phyloP scores from a whole-genome alignment of 176 grass and related monocot species.

The Cenchrus fungigraminus region DNA sequence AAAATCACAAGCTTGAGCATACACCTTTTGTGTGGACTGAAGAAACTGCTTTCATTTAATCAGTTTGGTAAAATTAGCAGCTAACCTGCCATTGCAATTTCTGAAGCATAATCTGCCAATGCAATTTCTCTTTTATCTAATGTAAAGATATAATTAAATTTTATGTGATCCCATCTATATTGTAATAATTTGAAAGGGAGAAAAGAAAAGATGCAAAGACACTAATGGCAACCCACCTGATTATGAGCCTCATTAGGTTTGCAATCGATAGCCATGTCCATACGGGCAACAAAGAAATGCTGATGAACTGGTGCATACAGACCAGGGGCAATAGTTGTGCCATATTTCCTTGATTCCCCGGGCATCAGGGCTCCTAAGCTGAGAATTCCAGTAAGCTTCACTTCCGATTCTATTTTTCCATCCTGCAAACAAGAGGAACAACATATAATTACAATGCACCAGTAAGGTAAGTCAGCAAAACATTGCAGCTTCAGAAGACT shows the following conservation, averaged over 20 bases:
- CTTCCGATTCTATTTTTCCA: slow-evolving; percentile 99
- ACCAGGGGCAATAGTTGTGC: slow-evolving; percentile 97
- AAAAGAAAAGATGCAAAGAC: neutral
- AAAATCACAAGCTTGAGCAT: neutral
- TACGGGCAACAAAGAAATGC: slow-evolving; percentile 99
- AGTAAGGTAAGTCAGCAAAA: neutral
- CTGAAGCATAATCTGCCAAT: neutral
- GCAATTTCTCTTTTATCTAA: neutral
- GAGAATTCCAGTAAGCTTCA: slow-evolving; percentile 98
- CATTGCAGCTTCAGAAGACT: slow-evolving; percentile 12
- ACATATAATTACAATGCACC: slow-evolving; percentile 21
- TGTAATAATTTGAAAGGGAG: neutral
- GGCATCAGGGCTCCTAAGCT: slow-evolving; percentile 97
- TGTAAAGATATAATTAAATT: neutral
- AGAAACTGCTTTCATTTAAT: slow-evolving; percentile 6
- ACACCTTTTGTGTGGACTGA: neutral
- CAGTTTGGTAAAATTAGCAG: neutral
- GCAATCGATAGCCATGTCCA: slow-evolving; percentile 98
- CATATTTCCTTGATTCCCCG: slow-evolving; percentile 94
- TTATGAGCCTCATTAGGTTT: slow-evolving; percentile 94
- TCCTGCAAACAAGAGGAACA: slow-evolving; percentile 57
- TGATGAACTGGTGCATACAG: slow-evolving; percentile 99
- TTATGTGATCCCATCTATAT: neutral
- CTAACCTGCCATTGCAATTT: neutral
- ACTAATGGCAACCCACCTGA: slow-evolving; percentile 63